Base-by-base conservation (phyloP, 129 eudicot genomes). In the Silybum marianum region DNA sequence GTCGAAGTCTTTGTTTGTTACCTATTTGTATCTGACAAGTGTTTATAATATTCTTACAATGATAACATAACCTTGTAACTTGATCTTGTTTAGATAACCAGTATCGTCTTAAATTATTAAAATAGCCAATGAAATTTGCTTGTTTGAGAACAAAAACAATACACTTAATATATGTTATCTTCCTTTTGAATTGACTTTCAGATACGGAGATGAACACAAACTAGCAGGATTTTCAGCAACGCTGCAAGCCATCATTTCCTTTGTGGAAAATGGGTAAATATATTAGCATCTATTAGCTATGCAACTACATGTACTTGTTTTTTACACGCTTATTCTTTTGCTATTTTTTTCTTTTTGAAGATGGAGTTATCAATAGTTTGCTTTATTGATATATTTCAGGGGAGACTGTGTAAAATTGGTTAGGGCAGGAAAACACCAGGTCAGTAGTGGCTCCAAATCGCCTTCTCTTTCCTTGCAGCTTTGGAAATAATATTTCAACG, bases 211-310 rank as follows among this genome's bases (percentile, higher is more conserved):
- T 83, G 99, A 91, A 76, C 93, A 93, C 85, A 95, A 88, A 87
- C 90, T 95, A 78, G 99, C 99, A 66, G 99, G 99, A 34, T 95
- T 95, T 87, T 95, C 99, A 26, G 99, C 99, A 77, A 95, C 99
- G 74, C 90, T 95, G 92, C 99, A 95, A 91, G 99, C 99, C 60
- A 95, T 95, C 72, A 93, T 95, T 83, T 95, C 99, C 79, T 95
- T 93, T 82, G 98, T 95, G 60, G 99, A 95, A 87, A 91, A 95
- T 71, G 99, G 98, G 99, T 95, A 86, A 66, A 85, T 86, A 73
- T 36, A 44, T 81, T 78, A 67, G n/a, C 74, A 26, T 72, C 81
- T 79, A 46, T 32, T 38, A 48, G 26, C 67, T 82, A 69, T 30
- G 68, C n/a, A 51, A 42, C 51, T 42, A 24, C 73, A 39, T 77